These are phyloP conservation scores for Neotropicomus parvogracilis DNA, from an alignment of 1,284 basidiomycete genomes.

Conservation along the genomic window DNA sequence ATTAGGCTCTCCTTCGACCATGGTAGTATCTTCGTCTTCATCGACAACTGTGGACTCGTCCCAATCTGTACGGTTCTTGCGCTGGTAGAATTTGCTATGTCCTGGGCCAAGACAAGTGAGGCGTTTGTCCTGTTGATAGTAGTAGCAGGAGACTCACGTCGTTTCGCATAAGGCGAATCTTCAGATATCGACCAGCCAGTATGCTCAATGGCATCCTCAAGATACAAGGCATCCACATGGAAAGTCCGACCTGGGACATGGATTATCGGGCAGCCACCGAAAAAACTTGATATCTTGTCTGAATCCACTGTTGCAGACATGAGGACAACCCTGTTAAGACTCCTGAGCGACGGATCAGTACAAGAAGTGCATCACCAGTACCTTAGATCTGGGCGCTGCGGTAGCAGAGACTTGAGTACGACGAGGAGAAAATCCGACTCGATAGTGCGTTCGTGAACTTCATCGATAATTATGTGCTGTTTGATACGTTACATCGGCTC, in stretches of 20 bases:
- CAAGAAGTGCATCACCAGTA: constrained; percentile 30
- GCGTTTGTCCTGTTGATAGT: background rate
- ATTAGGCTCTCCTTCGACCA: constrained; percentile 27
- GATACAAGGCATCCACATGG: constrained; percentile 84
- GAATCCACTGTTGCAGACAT: constrained; percentile 99
- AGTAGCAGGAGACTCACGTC: constrained; percentile 43
- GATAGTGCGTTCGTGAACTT: constrained; percentile 93
- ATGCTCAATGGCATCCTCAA: constrained; percentile 92
- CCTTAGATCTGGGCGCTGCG: constrained; percentile 83
- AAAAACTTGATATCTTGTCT: constrained; percentile 91
- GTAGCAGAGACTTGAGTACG: constrained; percentile 86
- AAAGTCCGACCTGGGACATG: constrained; percentile 96
- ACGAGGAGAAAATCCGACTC: constrained; percentile 98
- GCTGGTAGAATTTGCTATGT: constrained; percentile 63
- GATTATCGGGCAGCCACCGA: constrained; percentile 86
- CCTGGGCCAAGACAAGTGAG: constrained; percentile 32
- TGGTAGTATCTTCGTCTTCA: constrained; percentile 60
- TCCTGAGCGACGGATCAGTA: background rate
- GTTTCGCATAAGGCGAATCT: constrained; percentile 80
- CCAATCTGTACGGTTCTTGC: constrained; percentile 68
- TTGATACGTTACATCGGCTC: constrained; percentile 3
- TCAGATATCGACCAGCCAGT: constrained; percentile 85
- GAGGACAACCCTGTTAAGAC: constrained; percentile 71
- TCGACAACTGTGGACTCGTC: constrained; percentile 70
- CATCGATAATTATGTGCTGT: constrained; percentile 62